Evolutionary conservation across 176 grass and related monocot species (phyloP).

Genomic region (Chloris gayana): DNA sequence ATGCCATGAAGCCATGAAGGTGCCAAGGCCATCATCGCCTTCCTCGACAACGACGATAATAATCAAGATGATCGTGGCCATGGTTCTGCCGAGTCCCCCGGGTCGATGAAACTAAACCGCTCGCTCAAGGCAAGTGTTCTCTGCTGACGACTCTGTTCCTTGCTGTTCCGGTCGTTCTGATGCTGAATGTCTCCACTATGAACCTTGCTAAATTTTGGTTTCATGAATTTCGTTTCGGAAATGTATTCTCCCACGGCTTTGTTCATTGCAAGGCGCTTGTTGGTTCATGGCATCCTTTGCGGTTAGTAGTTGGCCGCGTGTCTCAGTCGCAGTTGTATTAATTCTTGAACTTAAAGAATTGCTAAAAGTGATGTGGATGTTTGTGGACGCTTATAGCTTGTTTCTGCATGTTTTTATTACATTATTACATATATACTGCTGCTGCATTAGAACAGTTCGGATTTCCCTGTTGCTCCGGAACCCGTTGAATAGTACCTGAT

Average conservation of each 20-base stretch:
- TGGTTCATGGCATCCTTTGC: not conserved
- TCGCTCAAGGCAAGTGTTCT: conserved; percentile 51
- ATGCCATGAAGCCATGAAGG: conserved; percentile 78
- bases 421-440: not conserved
- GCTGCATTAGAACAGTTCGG: not conserved
- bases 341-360: conserved; percentile 27
- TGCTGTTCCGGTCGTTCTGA: not conserved
- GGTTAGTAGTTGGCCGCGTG: conserved; percentile 1
- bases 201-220: too few relatives aligned
- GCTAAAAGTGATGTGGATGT: conserved; percentile 4
- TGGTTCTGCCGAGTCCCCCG: not conserved
- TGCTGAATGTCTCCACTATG: not conserved
- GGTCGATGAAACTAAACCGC: conserved; percentile 7
- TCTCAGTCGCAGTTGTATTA: conserved; percentile 17
- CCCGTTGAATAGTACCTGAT: too few relatives aligned
- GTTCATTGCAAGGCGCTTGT: not conserved
- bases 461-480: too few relatives aligned
- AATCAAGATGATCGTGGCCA: not conserved
- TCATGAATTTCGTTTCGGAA: not conserved
- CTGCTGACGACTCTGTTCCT: not conserved
- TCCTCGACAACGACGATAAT: conserved; percentile 37
- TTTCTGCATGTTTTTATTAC: not conserved
- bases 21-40: conserved; percentile 71
- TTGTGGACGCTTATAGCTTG: not conserved
- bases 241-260: not conserved